A percentile compares a stretch with the other conserved stretches of the same genome.
These are phyloP conservation scores for Solanum ossicruentum DNA, from an alignment of 257 asterid genomes.

Conservation along the genomic window DNA sequence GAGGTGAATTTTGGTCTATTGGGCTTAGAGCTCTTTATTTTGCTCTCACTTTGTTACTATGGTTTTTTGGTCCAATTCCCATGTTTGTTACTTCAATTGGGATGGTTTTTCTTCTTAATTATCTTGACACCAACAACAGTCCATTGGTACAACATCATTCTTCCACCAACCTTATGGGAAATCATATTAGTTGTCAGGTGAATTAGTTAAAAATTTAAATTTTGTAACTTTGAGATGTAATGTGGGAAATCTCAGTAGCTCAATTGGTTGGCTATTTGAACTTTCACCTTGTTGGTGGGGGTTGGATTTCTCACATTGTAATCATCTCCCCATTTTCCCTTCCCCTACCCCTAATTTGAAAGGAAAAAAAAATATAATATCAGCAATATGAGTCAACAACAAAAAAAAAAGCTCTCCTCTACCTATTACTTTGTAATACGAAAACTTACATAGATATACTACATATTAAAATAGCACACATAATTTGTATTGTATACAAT, in stretches of 20 bases:
- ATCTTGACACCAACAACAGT: background rate
- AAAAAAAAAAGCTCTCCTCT: background rate
- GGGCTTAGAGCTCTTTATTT: slow-evolving; percentile 42
- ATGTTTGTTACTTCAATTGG: background rate
- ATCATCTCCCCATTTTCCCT: too few relatives aligned
- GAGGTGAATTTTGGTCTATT: slow-evolving; percentile 37
- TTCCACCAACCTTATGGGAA: background rate
- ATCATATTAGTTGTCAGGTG: background rate
- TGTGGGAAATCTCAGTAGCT: background rate
- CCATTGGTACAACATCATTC: background rate
- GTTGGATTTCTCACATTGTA: too few relatives aligned
- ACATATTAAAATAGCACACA: too few relatives aligned
- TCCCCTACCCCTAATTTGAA: too few relatives aligned
- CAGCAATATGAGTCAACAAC: background rate
- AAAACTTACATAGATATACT: too few relatives aligned
- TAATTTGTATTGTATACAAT: too few relatives aligned
- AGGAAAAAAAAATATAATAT: too few relatives aligned
- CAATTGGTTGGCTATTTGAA: too few relatives aligned
- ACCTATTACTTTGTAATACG: background rate
- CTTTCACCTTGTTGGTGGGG: too few relatives aligned
- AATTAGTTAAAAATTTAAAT: background rate
- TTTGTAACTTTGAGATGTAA: background rate
- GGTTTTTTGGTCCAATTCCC: slow-evolving; percentile 54
- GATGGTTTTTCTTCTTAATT: background rate
- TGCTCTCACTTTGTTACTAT: slow-evolving; percentile 34